A percentile compares a stretch with the other conserved stretches of the same genome.
phyloP scores from a whole-genome alignment of 2,329 filamentous ascomycete species.

The Aureobasidium uvarum region DNA sequence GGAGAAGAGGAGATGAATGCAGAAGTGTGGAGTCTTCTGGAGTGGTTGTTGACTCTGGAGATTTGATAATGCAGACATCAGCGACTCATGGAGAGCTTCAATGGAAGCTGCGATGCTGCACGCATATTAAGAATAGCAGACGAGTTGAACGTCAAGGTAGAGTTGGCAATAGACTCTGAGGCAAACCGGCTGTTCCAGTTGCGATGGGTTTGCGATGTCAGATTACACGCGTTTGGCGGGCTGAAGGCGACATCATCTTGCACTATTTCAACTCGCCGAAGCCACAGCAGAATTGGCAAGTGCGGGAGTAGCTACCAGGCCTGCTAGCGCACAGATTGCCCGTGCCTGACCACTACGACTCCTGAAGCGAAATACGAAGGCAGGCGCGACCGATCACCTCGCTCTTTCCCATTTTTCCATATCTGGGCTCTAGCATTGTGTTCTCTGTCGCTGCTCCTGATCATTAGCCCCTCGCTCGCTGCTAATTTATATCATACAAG shows the following conservation, averaged over 20 bases:
- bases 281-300: slow-evolving; percentile 18
- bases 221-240: slow-evolving; percentile 13
- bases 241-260: slow-evolving; percentile 15
- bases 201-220: neutral
- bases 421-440: slow-evolving; percentile 1
- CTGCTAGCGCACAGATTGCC: neutral
- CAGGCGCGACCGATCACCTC: slow-evolving; percentile 2
- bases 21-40: slow-evolving; percentile 6
- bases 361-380: slow-evolving; percentile 24
- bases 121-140: neutral
- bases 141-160: neutral
- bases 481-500: slow-evolving; percentile 16
- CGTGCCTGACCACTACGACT: slow-evolving; percentile 16
- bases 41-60: slow-evolving; percentile 7
- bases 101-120: neutral
- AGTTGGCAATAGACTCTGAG: neutral
- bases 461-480: neutral
- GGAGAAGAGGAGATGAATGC: slow-evolving; percentile 13
- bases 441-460: slow-evolving; percentile 10
- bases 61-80: neutral
- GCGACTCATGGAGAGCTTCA: neutral
- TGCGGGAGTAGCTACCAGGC: slow-evolving; percentile 2
- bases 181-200: neutral
- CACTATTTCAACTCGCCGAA: slow-evolving; percentile 12
- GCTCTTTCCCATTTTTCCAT: neutral